Conservation (phyloP, 2,329 filamentous ascomycete species). For the Aspergillus sergii region DNA sequence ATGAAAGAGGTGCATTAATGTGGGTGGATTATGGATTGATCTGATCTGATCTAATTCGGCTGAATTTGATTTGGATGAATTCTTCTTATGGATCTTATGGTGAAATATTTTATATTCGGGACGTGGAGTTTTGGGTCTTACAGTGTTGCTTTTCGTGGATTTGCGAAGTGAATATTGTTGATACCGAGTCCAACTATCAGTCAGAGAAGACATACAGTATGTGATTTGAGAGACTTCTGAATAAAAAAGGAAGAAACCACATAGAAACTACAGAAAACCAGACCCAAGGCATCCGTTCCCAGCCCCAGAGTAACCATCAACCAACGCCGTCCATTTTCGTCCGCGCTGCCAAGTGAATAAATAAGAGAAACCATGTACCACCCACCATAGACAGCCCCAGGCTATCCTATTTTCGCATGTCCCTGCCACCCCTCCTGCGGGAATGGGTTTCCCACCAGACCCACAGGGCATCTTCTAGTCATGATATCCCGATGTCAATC, state of each 20-base stretch:
- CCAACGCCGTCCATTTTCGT: constrained; percentile 7
- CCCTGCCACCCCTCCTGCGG: background rate
- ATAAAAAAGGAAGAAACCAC: background rate
- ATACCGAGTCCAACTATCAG: background rate
- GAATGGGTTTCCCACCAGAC: background rate
- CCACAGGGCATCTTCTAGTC: background rate
- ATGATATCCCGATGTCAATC: background rate
- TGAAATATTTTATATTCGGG: background rate
- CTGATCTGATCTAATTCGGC: background rate
- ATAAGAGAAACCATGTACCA: background rate
- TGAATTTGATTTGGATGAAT: background rate
- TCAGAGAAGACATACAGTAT: constrained; percentile 1
- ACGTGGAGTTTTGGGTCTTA: background rate
- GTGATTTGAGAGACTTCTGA: background rate
- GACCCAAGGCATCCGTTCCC: constrained; percentile 1
- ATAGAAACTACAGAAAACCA: constrained; percentile 1
- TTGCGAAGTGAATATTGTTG: background rate
- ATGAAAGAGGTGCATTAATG: background rate
- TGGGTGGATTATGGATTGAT: background rate
- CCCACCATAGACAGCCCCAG: background rate
- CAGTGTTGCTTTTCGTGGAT: background rate
- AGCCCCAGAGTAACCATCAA: constrained; percentile 1
- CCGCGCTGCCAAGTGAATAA: constrained; percentile 2
- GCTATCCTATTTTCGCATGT: background rate
- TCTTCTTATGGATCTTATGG: background rate